Conservation (phyloP, 192 early-diverging fungal genomes). For the Kappamyces sp. region DNA sequence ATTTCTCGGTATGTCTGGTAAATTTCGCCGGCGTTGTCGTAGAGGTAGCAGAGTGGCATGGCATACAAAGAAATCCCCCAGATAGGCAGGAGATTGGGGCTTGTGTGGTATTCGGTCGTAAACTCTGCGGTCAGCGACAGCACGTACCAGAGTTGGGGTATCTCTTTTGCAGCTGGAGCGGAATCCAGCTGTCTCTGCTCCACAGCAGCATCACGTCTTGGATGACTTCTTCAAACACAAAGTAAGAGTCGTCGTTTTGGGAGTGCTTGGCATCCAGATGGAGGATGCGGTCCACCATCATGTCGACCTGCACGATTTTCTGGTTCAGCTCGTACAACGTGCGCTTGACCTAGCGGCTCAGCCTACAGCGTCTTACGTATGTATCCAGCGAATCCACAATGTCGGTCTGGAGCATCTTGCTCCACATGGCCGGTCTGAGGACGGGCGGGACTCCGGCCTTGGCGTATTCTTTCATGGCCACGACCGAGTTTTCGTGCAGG, state of each 20-base stretch:
- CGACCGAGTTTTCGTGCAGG: conserved; percentile 9
- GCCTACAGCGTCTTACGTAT: conserved; percentile 17
- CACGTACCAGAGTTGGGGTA: background rate
- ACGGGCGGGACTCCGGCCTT: conserved; percentile 36
- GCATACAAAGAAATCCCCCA: conserved; percentile 45
- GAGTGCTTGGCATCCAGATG: conserved; percentile 36
- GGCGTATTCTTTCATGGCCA: conserved; percentile 22
- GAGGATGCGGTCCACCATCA: conserved; percentile 40
- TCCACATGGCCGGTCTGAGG: conserved; percentile 36
- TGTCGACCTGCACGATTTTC: conserved; percentile 27
- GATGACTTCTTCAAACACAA: conserved; percentile 55
- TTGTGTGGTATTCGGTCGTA: too few relatives aligned
- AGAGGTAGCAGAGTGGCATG: conserved; percentile 47
- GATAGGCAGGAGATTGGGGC: conserved; percentile 34
- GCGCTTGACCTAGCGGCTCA: background rate
- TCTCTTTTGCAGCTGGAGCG: conserved; percentile 12
- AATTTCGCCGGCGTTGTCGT: conserved; percentile 31
- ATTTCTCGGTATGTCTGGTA: conserved; percentile 51
- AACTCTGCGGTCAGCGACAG: too few relatives aligned
- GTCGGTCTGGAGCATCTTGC: conserved; percentile 38
- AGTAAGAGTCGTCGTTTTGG: conserved; percentile 49
- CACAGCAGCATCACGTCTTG: conserved; percentile 39
- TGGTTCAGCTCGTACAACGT: conserved; percentile 23
- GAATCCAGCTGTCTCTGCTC: conserved; percentile 47
- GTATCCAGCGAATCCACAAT: conserved; percentile 19